Base-by-base conservation (phyloP, 2,329 filamentous ascomycete species). In the Alternaria panax region DNA sequence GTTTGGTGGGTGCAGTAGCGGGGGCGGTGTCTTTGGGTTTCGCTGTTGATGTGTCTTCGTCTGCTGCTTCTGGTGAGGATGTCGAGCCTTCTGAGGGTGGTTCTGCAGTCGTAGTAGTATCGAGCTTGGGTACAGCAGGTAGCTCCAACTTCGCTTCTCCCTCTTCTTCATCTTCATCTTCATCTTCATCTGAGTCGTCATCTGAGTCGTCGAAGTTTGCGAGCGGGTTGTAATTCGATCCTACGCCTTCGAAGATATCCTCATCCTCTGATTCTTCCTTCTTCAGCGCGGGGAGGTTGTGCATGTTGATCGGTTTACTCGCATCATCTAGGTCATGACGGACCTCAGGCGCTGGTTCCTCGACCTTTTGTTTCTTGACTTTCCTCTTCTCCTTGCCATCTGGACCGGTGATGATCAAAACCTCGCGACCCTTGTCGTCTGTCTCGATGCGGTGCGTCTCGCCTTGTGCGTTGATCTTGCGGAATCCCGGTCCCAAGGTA, bases 351-450 rank as follows among this genome's bases (percentile, higher is more conserved):
- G 52, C 22, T 7, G 71, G 65, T 18, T 75, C 72, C 14, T 73
- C 73, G 77, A 78, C 45, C 59, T 73, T 78, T 53, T 84, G 74
- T 79, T 87, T 88, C 61, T 84, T 80, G 18, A 86, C 80, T 71
- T 88, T 89, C 61, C 85, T 81, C 75, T 89, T 90, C 52, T 85
- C 83, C 40, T 85, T 86, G 14, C 87, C 87, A 54, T 88, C 80
- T 20, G 83, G 82, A 62, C 87, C 86, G 7, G 84, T 85, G 16
- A 85, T 83, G 36, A 87, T 82, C 14, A 89, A 75, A 2, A 89
- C 82, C 65, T 89, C 87, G 48, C 86, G 80, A 54, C 74, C 86
- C 70, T 70, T 80, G 43, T 82, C 80, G 64, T 89, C 86, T 9
- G 81, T 78, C 70, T 88, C 86, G 43, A 87, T 80, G 68, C 83